Conservation (phyloP, 2,329 filamentous ascomycete genomes). For the Ilyonectria destructans region DNA sequence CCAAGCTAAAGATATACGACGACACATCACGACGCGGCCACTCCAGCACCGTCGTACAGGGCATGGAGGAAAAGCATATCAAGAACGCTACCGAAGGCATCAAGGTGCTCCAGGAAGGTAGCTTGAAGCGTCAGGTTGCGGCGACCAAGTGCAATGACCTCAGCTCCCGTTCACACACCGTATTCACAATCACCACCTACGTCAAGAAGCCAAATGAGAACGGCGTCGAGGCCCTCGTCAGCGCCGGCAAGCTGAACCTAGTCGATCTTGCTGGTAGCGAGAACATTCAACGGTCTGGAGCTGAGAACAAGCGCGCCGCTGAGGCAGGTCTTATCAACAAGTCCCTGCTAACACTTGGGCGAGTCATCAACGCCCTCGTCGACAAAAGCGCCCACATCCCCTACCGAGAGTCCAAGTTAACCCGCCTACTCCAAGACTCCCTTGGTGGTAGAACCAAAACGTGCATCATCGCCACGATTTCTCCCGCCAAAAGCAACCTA, state of each 20-base stretch:
- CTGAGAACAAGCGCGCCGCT: slow-evolving; percentile 96
- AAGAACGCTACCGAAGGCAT: slow-evolving; percentile 89
- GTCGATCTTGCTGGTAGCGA: slow-evolving; percentile 98
- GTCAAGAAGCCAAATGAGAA: slow-evolving; percentile 86
- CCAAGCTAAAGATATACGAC: slow-evolving; percentile 96
- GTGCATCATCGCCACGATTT: slow-evolving; percentile 98
- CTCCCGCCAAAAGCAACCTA: slow-evolving; percentile 93
- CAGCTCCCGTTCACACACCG: slow-evolving; percentile 95
- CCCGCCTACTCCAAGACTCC: slow-evolving; percentile 94
- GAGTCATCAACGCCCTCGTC: slow-evolving; percentile 97
- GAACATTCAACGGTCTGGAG: slow-evolving; percentile 96
- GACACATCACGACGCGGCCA: slow-evolving; percentile 91
- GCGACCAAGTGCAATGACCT: slow-evolving; percentile 99
- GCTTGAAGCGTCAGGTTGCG: slow-evolving; percentile 95
- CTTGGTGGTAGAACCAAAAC: slow-evolving; percentile 96
- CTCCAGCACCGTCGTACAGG: slow-evolving; percentile 89
- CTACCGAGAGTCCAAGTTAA: slow-evolving; percentile 94
- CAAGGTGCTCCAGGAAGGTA: slow-evolving; percentile 89
- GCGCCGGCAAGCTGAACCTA: slow-evolving; percentile 93
- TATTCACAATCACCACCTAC: slow-evolving; percentile 96
- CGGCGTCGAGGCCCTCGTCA: slow-evolving; percentile 91
- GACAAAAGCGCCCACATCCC: slow-evolving; percentile 93
- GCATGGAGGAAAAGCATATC: slow-evolving; percentile 97
- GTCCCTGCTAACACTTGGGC: slow-evolving; percentile 92
- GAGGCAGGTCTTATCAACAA: slow-evolving; percentile 99